These are phyloP conservation scores for Saturnispora sekii DNA, from an alignment of 805 yeast species.

Conservation along the genomic window DNA sequence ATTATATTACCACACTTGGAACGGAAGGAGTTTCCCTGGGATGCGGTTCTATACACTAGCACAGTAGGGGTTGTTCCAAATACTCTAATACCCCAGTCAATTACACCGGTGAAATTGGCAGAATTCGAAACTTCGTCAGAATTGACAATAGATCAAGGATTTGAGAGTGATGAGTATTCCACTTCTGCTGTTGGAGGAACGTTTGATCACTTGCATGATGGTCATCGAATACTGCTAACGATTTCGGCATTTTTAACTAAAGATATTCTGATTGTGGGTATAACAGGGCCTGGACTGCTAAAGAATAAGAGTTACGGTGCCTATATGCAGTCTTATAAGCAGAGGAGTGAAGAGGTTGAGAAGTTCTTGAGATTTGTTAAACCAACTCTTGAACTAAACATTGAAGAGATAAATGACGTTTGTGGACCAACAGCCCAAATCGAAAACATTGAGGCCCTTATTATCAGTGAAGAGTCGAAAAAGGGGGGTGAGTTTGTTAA, in stretches of 20 bases:
- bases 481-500: constrained; percentile 72
- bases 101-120: no score
- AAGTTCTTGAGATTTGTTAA: constrained; percentile 40
- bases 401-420: constrained; percentile 65
- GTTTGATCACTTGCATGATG: constrained; percentile 93
- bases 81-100: no score
- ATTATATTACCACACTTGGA: no score
- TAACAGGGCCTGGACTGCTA: constrained; percentile 69
- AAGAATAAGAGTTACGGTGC: constrained; percentile 66
- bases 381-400: constrained; percentile 38
- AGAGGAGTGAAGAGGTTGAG: constrained; percentile 38
- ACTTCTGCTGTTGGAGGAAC: constrained; percentile 81
- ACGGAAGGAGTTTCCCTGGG: not conserved
- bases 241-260: constrained; percentile 56
- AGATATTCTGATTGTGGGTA: constrained; percentile 58
- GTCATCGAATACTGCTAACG: constrained; percentile 79
- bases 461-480: constrained; percentile 72
- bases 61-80: not conserved
- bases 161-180: not conserved
- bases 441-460: constrained; percentile 64
- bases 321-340: constrained; percentile 47
- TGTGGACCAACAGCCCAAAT: constrained; percentile 90
- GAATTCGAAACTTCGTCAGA: no score
- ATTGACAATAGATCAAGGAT: not conserved
- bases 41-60: not conserved